Evolutionary conservation across 1,139 yeast genomes (phyloP).

Genomic region (Groenewaldozyma auringiensis): DNA sequence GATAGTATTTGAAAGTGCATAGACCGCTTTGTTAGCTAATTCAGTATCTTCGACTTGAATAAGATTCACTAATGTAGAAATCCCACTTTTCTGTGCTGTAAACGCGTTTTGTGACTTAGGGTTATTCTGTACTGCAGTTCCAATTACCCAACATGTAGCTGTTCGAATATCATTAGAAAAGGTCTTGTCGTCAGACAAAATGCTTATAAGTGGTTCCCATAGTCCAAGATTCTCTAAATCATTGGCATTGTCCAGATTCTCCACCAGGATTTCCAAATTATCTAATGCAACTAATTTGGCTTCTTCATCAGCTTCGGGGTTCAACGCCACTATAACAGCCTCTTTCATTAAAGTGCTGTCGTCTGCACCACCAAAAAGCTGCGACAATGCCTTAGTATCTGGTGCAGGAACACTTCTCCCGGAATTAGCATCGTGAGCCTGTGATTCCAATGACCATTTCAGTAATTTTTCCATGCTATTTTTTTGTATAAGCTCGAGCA

Average conservation of each 20-base stretch:
- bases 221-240: slow-evolving; percentile 74
- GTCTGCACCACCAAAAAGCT: slow-evolving; percentile 49
- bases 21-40: slow-evolving; percentile 56
- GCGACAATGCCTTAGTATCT: slow-evolving; percentile 68
- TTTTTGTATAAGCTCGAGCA: neutral
- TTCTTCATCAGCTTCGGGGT: slow-evolving; percentile 52
- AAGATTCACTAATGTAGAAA: slow-evolving; percentile 21
- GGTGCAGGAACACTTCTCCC: slow-evolving; percentile 21
- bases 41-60: slow-evolving; percentile 23
- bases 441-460: slow-evolving; percentile 73
- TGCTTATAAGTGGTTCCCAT: slow-evolving; percentile 62
- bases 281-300: slow-evolving; percentile 73
- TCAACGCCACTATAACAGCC: slow-evolving; percentile 58
- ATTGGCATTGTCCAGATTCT: slow-evolving; percentile 90
- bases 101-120: slow-evolving; percentile 31
- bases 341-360: slow-evolving; percentile 60
- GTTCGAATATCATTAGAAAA: slow-evolving; percentile 40
- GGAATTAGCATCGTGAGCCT: slow-evolving; percentile 19
- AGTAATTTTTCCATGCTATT: slow-evolving; percentile 80
- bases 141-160: slow-evolving; percentile 66
- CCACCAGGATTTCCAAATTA: slow-evolving; percentile 89
- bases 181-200: slow-evolving; percentile 40
- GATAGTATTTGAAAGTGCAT: slow-evolving; percentile 68
- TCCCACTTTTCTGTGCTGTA: slow-evolving; percentile 21
- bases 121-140: slow-evolving; percentile 91